phyloP scores from a whole-genome alignment of 208 protist genomes.

The Phytomonas sp. region DNA sequence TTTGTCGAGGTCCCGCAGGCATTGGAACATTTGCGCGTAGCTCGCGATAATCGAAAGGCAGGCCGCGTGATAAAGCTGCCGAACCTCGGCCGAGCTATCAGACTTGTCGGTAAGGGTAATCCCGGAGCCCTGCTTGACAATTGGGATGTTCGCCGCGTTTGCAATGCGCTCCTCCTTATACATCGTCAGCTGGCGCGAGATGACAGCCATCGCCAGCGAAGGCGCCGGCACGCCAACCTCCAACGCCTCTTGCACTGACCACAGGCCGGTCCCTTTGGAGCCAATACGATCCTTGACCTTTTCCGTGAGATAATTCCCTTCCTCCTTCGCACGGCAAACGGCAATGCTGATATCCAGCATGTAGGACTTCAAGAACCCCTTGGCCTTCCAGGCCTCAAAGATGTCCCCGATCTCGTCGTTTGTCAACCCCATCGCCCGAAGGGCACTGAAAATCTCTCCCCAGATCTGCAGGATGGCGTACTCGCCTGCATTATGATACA shows the following conservation, averaged over 20 bases:
- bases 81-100: slow-evolving; percentile 40
- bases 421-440: slow-evolving; percentile 83
- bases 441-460: slow-evolving; percentile 93
- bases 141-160: slow-evolving; percentile 43
- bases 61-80: slow-evolving; percentile 71
- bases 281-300: slow-evolving; percentile 94
- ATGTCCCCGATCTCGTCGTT: slow-evolving; percentile 89
- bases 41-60: slow-evolving; percentile 78
- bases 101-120: slow-evolving; percentile 34
- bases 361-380: slow-evolving; percentile 92
- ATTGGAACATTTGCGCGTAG: slow-evolving; percentile 92
- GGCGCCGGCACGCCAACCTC: slow-evolving; percentile 87
- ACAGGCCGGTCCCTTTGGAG: slow-evolving; percentile 97
- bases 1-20: slow-evolving; percentile 83
- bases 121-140: slow-evolving; percentile 16
- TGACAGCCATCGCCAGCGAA: slow-evolving; percentile 90
- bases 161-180: slow-evolving; percentile 88
- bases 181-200: slow-evolving; percentile 90
- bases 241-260: slow-evolving; percentile 92
- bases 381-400: slow-evolving; percentile 93
- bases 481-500: slow-evolving; percentile 99
- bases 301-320: slow-evolving; percentile 87
- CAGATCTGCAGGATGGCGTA: slow-evolving; percentile 98
- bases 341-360: slow-evolving; percentile 98
- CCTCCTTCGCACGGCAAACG: slow-evolving; percentile 91